Evolutionary conservation across 202 grass and related monocot genomes (phyloP), one percentile per base, ranked within the genome.

Genomic region (Carex sylvatica): DNA sequence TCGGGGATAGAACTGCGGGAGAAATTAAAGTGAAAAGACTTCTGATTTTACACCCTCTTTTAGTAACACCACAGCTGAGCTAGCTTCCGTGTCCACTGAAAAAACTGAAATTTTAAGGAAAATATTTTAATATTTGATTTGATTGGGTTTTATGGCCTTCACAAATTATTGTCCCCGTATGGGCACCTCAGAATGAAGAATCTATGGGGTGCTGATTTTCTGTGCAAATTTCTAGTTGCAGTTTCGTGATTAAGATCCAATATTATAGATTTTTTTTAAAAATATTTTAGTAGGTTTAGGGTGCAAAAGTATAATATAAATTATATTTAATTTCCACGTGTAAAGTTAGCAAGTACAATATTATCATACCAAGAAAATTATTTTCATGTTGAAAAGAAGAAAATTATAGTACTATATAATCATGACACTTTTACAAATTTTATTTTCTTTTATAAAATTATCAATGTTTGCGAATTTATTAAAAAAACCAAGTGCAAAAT

Each of bases 61-160:
- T 80, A 44, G 76, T 63, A 80, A 80, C 30, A 63, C 30, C 46
- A 77, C 47, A 28, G 2, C 74, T 33, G 36, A 78, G 58, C 40
- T 42, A 9, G 9, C 2, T 42, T 14, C 2, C 18, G 33, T n/a
- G 6, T 38, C 18, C 33, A 42, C 19, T 15, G 12, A 16, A 31
- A 19, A 20, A 73, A 15, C 11, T 26, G 20, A 73, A 73, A 23
- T 51, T 73, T 70, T 12, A 0, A 42, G 55, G 62, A 66, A 59
- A 70, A 63, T 79, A 36, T 40, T 33, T 9, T 55, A 62, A 61
- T 49, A 49, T 12, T 49, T 13, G 75, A 80, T 38, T 38, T 80
- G 7, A 80, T 7, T 53, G 23, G 26, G 28, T 77, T 15, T 77
- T 55, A 77, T 53, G 24, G 22, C n/a, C 72, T 56, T 18, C 44